phyloP scores from a whole-genome alignment of 177 flowering plant species.

The Vitis hybrid region DNA sequence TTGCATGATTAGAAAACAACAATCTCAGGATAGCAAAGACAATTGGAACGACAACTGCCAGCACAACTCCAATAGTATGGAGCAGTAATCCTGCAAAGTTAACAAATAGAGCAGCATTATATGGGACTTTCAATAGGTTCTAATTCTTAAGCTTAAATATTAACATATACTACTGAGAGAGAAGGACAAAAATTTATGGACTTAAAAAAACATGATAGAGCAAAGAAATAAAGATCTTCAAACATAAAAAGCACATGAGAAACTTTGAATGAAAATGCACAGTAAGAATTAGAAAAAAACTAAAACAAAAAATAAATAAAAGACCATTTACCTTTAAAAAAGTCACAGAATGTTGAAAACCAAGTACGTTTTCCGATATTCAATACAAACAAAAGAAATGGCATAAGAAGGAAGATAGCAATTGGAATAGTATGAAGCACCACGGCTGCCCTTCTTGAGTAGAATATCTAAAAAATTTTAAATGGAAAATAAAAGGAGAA shows the following conservation, averaged over 20 bases:
- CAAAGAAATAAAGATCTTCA: not conserved
- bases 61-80: constrained; percentile 59
- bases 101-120: constrained; percentile 9
- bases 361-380: constrained; percentile 36
- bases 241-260: not conserved
- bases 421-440: constrained; percentile 76
- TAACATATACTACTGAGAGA: not conserved
- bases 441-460: constrained; percentile 59
- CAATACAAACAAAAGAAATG: constrained; percentile 42
- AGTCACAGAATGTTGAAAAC: constrained; percentile 42
- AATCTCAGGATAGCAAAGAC: constrained; percentile 65
- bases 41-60: constrained; percentile 67
- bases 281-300: not conserved
- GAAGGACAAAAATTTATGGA: not conserved
- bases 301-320: not conserved
- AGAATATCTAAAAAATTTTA: constrained; percentile 54
- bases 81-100: constrained; percentile 62
- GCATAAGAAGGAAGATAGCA: constrained; percentile 57
- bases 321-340: constrained; percentile 58
- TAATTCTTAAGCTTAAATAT: not conserved
- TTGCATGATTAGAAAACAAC: constrained; percentile 61
- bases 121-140: not conserved
- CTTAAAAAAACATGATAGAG: not conserved
- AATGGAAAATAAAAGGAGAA: constrained; percentile 5
- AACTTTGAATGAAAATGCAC: not conserved